phyloP scores from a whole-genome alignment of 306 rosid genomes.

The Biancaea sappan region DNA sequence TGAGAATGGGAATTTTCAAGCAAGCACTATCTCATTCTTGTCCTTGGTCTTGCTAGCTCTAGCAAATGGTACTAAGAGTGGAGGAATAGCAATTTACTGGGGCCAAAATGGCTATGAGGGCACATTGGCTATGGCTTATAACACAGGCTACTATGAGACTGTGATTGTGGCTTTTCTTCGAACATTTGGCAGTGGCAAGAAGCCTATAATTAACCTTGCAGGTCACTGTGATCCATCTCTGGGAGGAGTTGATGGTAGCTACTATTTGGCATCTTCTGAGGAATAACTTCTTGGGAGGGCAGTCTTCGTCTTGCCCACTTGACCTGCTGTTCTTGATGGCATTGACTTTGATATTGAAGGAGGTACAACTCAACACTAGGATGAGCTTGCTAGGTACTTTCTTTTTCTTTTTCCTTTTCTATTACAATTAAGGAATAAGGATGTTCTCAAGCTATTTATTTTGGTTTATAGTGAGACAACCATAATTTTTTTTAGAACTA shows the following conservation, averaged over 20 bases:
- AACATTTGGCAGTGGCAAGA: slow-evolving; percentile 47
- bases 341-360: slow-evolving; percentile 48
- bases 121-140: slow-evolving; percentile 34
- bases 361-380: slow-evolving; percentile 37
- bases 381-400: slow-evolving; percentile 41
- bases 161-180: slow-evolving; percentile 45
- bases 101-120: slow-evolving; percentile 47
- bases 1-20: slow-evolving; percentile 27
- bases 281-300: slow-evolving; percentile 52
- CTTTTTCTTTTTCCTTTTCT: too few relatives aligned
- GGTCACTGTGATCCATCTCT: slow-evolving; percentile 52
- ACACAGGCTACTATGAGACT: slow-evolving; percentile 41
- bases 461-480: too few relatives aligned
- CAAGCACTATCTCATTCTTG: slow-evolving; percentile 28
- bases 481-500: too few relatives aligned
- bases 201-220: slow-evolving; percentile 43
- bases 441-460: too few relatives aligned
- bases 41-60: slow-evolving; percentile 29
- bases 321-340: slow-evolving; percentile 50
- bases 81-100: slow-evolving; percentile 46
- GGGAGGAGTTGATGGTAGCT: slow-evolving; percentile 47
- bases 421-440: too few relatives aligned
- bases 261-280: slow-evolving; percentile 33
- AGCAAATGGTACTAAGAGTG: slow-evolving; percentile 35
- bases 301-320: slow-evolving; percentile 46